phyloP scores from a whole-genome alignment of 2,329 filamentous ascomycete genomes.

The Lecanoromycetidae sp. region DNA sequence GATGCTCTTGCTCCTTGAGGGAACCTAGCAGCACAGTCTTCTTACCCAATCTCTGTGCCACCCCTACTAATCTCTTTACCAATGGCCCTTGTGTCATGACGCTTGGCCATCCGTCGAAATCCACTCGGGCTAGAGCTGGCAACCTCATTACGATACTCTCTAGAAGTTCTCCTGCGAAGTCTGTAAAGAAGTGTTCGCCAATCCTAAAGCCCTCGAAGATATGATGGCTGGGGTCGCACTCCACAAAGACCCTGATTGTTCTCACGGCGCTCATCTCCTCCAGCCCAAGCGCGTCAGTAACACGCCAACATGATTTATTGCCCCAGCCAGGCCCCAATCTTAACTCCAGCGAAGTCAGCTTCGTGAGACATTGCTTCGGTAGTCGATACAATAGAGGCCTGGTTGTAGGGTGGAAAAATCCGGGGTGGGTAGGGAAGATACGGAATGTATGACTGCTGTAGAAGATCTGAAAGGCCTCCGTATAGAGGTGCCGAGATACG shows the following conservation, averaged over 20 bases:
- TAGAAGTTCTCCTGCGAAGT: conserved; percentile 41
- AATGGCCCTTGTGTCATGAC: conserved; percentile 41
- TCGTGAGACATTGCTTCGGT: conserved; percentile 38
- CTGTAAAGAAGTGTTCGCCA: conserved; percentile 45
- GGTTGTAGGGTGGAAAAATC: conserved; percentile 33
- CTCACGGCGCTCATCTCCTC: conserved; percentile 36
- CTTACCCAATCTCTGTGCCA: conserved; percentile 24
- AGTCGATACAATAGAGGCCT: conserved; percentile 23
- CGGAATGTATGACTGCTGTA: conserved; percentile 42
- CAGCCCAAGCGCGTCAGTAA: conserved; percentile 38
- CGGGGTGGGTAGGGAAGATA: conserved; percentile 41
- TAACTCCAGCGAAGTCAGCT: conserved; percentile 43
- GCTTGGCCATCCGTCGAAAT: conserved; percentile 46
- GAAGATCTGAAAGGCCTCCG: conserved; percentile 40
- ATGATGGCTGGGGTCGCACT: conserved; percentile 42
- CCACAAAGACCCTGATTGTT: conserved; percentile 44
- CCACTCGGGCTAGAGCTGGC: conserved; percentile 37
- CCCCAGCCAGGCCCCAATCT: conserved; percentile 49
- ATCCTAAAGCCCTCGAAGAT: conserved; percentile 47
- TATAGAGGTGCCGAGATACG: conserved; percentile 33
- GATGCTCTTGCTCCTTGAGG: too few relatives aligned
- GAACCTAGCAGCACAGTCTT: not conserved
- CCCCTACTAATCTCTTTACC: conserved; percentile 36
- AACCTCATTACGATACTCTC: conserved; percentile 38
- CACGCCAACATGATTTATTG: conserved; percentile 40